Percentiles rank a stretch among this genome's conserved stretches.
These are phyloP conservation scores for Sonneratia caseolaris DNA, from an alignment of 345 rosid genomes.

Conservation along the genomic window DNA sequence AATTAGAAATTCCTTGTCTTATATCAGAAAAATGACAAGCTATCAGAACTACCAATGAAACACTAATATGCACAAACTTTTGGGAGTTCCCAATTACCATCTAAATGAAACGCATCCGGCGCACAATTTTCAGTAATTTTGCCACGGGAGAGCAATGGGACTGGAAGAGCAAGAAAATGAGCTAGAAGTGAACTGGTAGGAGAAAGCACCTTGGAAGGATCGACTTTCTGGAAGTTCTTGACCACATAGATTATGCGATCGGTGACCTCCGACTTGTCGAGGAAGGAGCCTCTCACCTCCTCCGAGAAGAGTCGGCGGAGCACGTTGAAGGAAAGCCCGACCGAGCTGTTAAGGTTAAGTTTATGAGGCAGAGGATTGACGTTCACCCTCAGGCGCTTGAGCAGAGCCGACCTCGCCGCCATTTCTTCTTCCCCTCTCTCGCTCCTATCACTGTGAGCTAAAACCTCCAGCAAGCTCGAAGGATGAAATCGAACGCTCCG, in stretches of 20 bases:
- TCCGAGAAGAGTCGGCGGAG: constrained; percentile 59
- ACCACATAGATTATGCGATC: constrained; percentile 85
- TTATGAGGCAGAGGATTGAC: constrained; percentile 20
- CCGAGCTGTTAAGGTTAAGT: constrained; percentile 19
- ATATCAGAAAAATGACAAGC: not conserved
- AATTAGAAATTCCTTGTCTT: no score
- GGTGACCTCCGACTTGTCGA: constrained; percentile 90
- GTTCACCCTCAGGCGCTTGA: constrained; percentile 62
- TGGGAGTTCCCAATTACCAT: not conserved
- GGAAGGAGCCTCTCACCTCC: constrained; percentile 83
- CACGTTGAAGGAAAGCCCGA: constrained; percentile 29
- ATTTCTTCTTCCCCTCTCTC: constrained; percentile 12
- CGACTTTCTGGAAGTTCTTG: constrained; percentile 82
- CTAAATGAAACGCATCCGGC: no score
- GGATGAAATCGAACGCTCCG: not conserved
- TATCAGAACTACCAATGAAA: not conserved
- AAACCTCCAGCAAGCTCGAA: not conserved
- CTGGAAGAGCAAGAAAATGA: not conserved
- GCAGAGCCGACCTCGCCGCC: constrained; percentile 70
- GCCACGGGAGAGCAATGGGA: not conserved
- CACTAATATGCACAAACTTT: not conserved
- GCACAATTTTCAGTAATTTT: not conserved
- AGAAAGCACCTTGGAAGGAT: constrained; percentile 70
- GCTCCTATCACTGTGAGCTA: not conserved
- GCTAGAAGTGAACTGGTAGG: not conserved